These are phyloP conservation scores for Rhodofomes roseus DNA, from an alignment of 1,284 basidiomycete species.

Conservation along the genomic window DNA sequence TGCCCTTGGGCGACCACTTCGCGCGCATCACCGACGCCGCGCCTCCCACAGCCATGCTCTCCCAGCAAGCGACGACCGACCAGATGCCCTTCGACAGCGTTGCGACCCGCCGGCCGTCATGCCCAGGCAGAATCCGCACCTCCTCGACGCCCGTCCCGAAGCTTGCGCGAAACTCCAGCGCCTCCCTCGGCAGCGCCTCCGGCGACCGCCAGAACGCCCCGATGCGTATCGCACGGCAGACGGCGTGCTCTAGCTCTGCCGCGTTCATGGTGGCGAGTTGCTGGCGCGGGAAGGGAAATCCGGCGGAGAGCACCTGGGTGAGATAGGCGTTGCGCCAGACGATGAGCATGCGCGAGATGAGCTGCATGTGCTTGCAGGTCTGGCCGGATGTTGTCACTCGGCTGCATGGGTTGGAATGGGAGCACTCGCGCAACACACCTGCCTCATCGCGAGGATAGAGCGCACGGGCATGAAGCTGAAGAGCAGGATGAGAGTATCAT, in stretches of 20 bases:
- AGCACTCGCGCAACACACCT: conserved; percentile 32
- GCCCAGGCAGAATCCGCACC: conserved; percentile 47
- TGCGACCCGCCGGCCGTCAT: conserved; percentile 40
- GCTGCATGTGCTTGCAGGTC: conserved; percentile 46
- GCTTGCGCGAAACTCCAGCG: conserved; percentile 22
- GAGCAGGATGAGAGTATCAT: conserved; percentile 49
- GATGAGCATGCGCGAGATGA: conserved; percentile 40
- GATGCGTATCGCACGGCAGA: conserved; percentile 39
- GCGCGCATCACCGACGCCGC: conserved; percentile 25
- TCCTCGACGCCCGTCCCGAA: conserved; percentile 43
- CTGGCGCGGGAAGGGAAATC: conserved; percentile 43
- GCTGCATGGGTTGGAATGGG: background rate
- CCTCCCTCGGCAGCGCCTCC: conserved; percentile 20
- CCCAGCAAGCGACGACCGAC: conserved; percentile 51
- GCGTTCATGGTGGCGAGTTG: conserved; percentile 26
- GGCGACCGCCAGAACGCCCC: conserved; percentile 42
- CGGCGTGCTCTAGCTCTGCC: conserved; percentile 40
- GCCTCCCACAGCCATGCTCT: conserved; percentile 24
- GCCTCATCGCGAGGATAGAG: conserved; percentile 44
- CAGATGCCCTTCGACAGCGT: conserved; percentile 58
- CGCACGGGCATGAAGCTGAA: conserved; percentile 42
- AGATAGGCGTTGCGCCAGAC: conserved; percentile 54
- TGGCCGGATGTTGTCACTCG: conserved; percentile 20
- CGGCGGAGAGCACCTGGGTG: conserved; percentile 37
- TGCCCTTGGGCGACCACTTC: conserved; percentile 52